Evolutionary conservation across 805 yeast genomes (phyloP), one percentile per base, ranked within the genome.

Genomic region (Naumovozyma baii): DNA sequence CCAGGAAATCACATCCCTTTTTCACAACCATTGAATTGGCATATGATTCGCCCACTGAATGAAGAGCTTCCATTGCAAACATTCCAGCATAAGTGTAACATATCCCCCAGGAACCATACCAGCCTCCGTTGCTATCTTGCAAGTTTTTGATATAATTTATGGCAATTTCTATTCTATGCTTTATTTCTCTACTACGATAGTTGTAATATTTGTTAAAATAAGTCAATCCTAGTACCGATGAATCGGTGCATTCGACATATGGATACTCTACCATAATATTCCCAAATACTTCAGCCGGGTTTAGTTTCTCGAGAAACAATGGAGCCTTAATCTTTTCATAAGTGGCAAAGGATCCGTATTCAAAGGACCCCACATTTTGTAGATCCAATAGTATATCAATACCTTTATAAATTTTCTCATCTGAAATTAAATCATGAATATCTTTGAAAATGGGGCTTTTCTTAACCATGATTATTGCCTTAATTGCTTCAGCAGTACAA

Each of bases 41-140:
- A 57, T 87, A 90, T 2, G 54, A 64, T 41, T 72, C 71, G 1
- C 79, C 84, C 19, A 81, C 80, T 3, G 90, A 74, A 19, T 76
- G 67, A 36, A 92, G 68, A 0, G 97, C 97, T 51, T 92, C 99
- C 20, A 92, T 62, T 0, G 99, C 99, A 73, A 92, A 92, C 98
- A 92, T 92, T 2, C 87, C 83, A 0, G 97, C 97, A 61, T 92
- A 92, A 0, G 96, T 84, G 57, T 72, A 87, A 57, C 99, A 92
- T 4, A 92, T 80, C 29, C 98, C 99, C 99, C 99, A 92, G 31
- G 86, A 78, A 1, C 99, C 99, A 59, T 88, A 94, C 97, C 97
- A 92, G 12, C 94, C 79, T 0, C 99, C 99, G 60, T 92, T 95
- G 0, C 55, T 52, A 33, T 69, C 66, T 61, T 92, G 98, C 2